Evolutionary conservation across 768 basidiomycete species (phyloP), one percentile per base, ranked within the genome.

Genomic region (Tylopilus sp.): DNA sequence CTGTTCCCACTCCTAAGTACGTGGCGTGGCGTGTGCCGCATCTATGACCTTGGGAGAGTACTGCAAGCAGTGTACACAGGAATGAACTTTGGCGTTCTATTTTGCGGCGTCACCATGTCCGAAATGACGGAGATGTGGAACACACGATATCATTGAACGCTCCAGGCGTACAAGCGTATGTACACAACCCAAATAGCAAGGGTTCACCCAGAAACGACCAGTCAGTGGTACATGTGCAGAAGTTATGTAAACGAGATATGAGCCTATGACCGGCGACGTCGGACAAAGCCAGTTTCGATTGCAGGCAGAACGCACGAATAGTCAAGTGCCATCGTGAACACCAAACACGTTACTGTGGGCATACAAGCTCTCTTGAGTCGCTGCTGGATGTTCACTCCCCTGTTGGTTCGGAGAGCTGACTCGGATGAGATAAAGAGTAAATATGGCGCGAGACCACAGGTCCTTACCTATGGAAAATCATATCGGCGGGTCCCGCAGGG

Each of bases 81-180:
- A 63, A 52, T 51, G 47, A 52, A 52, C 37, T 19, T 48, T 41
- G 29, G 19, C 3, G 3, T 22, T 36, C 13, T 16, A 13, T 31
- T n/a, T 37, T 31, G 41, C 36, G n/a, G 41, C 43, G 49, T 30
- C 9, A 49, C 36, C 30, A 46, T 45, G 51, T 21, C 52, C 56
- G 56, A 62, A 53, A 59, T 64, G 43, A 59, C 44, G 47, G 22
- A 59, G 56, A 53, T 55, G 56, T 64, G 65, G 62, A 63, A 46
- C 29, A 65, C 63, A 65, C 60, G 60, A 58, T 56, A 50, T 29
- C 45, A 65, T 44, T 49, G 43, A 37, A 52, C 45, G 34, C 34
- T 33, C 29, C 37, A 52, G 31, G 42, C 50, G 19, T 40, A 37
- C 45, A 50, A 29, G 52, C 25, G 12, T 12, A 28, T 45, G 44